These are phyloP conservation scores for Barnettozyma salicaria DNA, from an alignment of 805 yeast genomes.

Conservation along the genomic window DNA sequence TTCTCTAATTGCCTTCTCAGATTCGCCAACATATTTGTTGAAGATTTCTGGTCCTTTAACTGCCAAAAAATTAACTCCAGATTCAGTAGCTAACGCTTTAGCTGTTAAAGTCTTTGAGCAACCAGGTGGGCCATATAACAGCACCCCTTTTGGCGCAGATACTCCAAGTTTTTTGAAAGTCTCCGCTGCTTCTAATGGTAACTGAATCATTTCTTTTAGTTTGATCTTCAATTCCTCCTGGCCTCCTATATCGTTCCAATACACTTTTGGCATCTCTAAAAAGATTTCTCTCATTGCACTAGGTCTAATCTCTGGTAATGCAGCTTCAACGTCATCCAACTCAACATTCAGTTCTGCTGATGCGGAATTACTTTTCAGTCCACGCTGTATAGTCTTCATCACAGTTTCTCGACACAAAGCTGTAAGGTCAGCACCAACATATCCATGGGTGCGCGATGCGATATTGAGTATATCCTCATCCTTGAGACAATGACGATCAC, in stretches of 20 bases:
- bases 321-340: slow-evolving; percentile 55
- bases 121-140: slow-evolving; percentile 97
- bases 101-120: slow-evolving; percentile 95
- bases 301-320: slow-evolving; percentile 79
- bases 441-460: slow-evolving; percentile 86
- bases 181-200: slow-evolving; percentile 80
- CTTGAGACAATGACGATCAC: slow-evolving; percentile 43
- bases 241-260: slow-evolving; percentile 95
- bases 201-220: slow-evolving; percentile 82
- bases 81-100: slow-evolving; percentile 91
- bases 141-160: slow-evolving; percentile 85
- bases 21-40: slow-evolving; percentile 93
- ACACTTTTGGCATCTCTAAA: slow-evolving; percentile 88
- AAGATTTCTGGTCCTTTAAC: slow-evolving; percentile 96
- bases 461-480: slow-evolving; percentile 51
- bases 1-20: slow-evolving; percentile 89
- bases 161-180: slow-evolving; percentile 76
- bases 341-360: slow-evolving; percentile 40
- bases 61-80: slow-evolving; percentile 88
- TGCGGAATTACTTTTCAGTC: slow-evolving; percentile 30
- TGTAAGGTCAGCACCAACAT: slow-evolving; percentile 92
- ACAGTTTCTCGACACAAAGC: slow-evolving; percentile 88
- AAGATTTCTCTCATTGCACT: slow-evolving; percentile 96
- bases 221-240: slow-evolving; percentile 78
- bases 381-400: slow-evolving; percentile 70